Conservation (phyloP, 2,329 filamentous ascomycete species). For the Phaeosphaeriaceae sp. region DNA sequence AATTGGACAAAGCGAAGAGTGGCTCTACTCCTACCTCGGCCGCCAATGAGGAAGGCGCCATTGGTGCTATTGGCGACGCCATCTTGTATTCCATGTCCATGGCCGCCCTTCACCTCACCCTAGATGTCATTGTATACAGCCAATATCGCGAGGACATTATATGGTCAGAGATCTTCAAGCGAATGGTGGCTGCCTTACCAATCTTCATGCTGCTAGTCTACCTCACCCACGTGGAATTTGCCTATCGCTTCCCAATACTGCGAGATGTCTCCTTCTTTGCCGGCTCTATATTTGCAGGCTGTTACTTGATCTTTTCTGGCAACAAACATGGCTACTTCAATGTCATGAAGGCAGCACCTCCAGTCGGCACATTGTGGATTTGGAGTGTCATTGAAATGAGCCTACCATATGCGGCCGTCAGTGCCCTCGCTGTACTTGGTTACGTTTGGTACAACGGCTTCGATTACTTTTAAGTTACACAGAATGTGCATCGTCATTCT, state of each 20-base stretch:
- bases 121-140: constrained; percentile 79
- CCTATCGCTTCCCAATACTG: constrained; percentile 52
- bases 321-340: constrained; percentile 83
- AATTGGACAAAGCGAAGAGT: constrained; percentile 53
- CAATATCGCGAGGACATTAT: constrained; percentile 74
- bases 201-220: constrained; percentile 55
- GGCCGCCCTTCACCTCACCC: constrained; percentile 75
- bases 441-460: constrained; percentile 65
- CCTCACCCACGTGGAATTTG: constrained; percentile 50
- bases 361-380: constrained; percentile 87
- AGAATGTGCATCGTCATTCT: background rate
- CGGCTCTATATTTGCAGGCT: constrained; percentile 68
- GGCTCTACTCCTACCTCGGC: constrained; percentile 48
- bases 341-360: constrained; percentile 90
- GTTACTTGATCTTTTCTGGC: constrained; percentile 80
- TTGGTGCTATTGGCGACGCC: constrained; percentile 56
- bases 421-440: constrained; percentile 56
- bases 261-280: constrained; percentile 66
- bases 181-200: constrained; percentile 57
- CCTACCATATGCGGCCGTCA: constrained; percentile 68
- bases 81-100: constrained; percentile 63
- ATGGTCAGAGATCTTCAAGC: constrained; percentile 62
- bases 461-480: constrained; percentile 47
- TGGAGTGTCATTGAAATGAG: constrained; percentile 91
- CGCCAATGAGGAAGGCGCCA: constrained; percentile 46